These are phyloP conservation scores for sunflower (Helianthus annuus) DNA, from an alignment of 129 eudicot species.

Conservation along the genomic window HanXRQr2.0-SUNRISE NC_035437.2:12527434-12527933, in stretches of 20 bases:
- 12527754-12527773: constrained; percentile 91
- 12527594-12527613: constrained; percentile 82
- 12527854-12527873: constrained; percentile 83
- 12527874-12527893: constrained; percentile 82
- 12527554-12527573: constrained; percentile 85
- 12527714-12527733: constrained; percentile 74
- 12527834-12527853: constrained; percentile 70
- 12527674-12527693: constrained; percentile 85
- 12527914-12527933: constrained; percentile 77
- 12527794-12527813: constrained; percentile 77
- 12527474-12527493: constrained; percentile 83
- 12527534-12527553: constrained; percentile 75
- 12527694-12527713: constrained; percentile 88
- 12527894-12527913: constrained; percentile 79
- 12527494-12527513: constrained; percentile 87
- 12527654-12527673: constrained; percentile 73
- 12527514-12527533: constrained; percentile 80
- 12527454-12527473: constrained; percentile 80
- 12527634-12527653: constrained; percentile 92
- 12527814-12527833: constrained; percentile 86
- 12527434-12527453: constrained; percentile 72
- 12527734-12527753: constrained; percentile 81
- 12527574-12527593: constrained; percentile 85
- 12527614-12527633: constrained; percentile 94
- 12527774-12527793: constrained; percentile 89